Evolutionary conservation across 768 basidiomycete species (phyloP), one percentile per base, ranked within the genome.

Genomic region (Hydnum rufescens): DNA sequence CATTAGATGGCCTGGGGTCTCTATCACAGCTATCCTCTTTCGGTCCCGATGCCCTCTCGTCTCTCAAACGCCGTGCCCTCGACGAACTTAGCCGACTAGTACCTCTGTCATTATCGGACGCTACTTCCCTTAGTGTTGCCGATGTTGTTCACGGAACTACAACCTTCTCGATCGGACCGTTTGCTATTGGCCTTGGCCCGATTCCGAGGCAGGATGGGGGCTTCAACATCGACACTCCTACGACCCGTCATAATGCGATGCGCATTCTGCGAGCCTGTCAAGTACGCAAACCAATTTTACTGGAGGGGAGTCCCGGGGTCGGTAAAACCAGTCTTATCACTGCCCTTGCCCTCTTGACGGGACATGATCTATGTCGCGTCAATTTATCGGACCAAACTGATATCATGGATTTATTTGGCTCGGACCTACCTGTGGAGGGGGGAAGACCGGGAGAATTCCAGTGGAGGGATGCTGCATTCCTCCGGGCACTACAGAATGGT

Each of bases 331-430:
- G 87, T 62, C 73, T 99, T 3, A 70, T 97, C 49, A 73, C 80
- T 18, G 93, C 95, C 5, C 70, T 99, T 6, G 89, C 90, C 23
- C 78, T 77, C 55, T 67, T 82, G 3, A 69, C 80, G 34, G 87
- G 89, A 18, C 77, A 89, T 61, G 66, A 71, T 28, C 71, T 97
- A 29, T 86, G 80, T 62, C 80, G 95, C 22, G 92, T 99, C 72
- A 99, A 99, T 65, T 67, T 99, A 22, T 97, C 95, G 3, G 95
- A 99, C 59, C 95, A 99, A 64, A 97, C 93, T 0, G 95, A 99
- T 62, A 73, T 99, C 25, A 78, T 88, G 53, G 95, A 99, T 60
- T 72, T 99, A 6, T 96, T 97, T 59, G 95, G 95, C 5, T 87
- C 89, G 23, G 95, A 99, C 63, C 71, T 97, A 4, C 95, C 95